Evolutionary conservation across 108 stramenopile genomes (phyloP).

Genomic region (Pseudonitzschia delicatissima): DNA sequence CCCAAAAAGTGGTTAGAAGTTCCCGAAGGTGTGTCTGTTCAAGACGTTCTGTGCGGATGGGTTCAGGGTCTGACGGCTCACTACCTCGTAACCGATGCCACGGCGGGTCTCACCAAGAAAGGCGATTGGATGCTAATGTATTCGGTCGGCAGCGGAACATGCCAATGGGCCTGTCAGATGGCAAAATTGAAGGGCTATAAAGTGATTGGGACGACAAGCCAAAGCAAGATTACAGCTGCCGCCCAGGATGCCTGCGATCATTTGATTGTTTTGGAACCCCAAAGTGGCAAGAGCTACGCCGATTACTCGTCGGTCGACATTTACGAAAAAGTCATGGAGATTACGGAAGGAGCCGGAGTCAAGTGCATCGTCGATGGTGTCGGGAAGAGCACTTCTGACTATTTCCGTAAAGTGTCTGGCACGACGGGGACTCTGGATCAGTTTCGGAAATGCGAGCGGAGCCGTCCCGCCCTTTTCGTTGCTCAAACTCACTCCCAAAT

Average conservation of each 20-base stretch:
- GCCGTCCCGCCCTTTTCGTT: conserved; percentile 80
- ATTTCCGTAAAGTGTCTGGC: conserved; percentile 71
- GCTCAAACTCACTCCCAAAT: conserved; percentile 55
- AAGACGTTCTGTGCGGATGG: conserved; percentile 57
- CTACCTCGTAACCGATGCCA: conserved; percentile 65
- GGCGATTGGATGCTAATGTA: conserved; percentile 78
- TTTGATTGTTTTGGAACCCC: conserved; percentile 75
- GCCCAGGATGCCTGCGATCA: conserved; percentile 55
- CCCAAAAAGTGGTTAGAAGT: conserved; percentile 50
- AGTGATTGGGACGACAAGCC: conserved; percentile 75
- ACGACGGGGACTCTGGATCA: conserved; percentile 76
- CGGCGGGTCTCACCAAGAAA: conserved; percentile 50
- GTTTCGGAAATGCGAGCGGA: conserved; percentile 85
- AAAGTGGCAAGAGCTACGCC: conserved; percentile 52
- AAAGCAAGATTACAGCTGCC: conserved; percentile 48
- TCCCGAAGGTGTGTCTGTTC: conserved; percentile 42
- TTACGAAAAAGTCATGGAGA: conserved; percentile 54
- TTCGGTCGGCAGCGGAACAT: conserved; percentile 79
- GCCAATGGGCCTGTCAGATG: conserved; percentile 89
- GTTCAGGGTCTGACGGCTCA: conserved; percentile 86
- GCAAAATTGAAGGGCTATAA: conserved; percentile 72
- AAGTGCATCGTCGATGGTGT: conserved; percentile 82
- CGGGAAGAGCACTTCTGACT: conserved; percentile 69
- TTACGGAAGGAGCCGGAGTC: conserved; percentile 72
- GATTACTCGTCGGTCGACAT: conserved; percentile 80